phyloP scores from a whole-genome alignment of 116 monocot species.

The Papilionanthe hybrid region DNA sequence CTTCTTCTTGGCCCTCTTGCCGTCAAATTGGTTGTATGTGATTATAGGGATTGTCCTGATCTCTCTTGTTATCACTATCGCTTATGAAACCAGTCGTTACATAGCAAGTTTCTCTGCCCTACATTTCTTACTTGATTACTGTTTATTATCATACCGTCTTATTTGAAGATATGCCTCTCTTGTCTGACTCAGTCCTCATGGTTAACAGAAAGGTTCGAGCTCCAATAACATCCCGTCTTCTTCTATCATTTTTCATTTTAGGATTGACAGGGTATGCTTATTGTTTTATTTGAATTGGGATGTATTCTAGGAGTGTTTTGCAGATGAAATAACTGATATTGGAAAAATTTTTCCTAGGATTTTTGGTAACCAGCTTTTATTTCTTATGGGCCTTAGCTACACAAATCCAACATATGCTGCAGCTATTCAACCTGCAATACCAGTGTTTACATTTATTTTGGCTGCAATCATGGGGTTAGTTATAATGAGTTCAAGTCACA shows the following conservation, averaged over 20 bases:
- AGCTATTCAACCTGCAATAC: slow-evolving; percentile 82
- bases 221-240: slow-evolving; percentile 39
- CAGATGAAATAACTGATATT: slow-evolving; percentile 7
- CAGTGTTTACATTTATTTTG: slow-evolving; percentile 86
- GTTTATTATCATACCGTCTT: neutral
- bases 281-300: neutral
- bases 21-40: neutral
- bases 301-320: neutral
- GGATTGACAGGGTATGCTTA: slow-evolving; percentile 70
- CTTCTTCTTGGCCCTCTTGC: neutral
- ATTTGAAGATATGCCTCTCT: neutral
- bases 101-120: neutral
- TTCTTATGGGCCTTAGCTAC: slow-evolving; percentile 88
- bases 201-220: slow-evolving; percentile 34
- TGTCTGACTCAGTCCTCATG: slow-evolving; percentile 1
- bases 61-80: neutral
- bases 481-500: neutral
- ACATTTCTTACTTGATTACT: neutral
- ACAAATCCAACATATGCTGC: slow-evolving; percentile 92
- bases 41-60: neutral
- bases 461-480: slow-evolving; percentile 73
- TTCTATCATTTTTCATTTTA: slow-evolving; percentile 68
- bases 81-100: neutral
- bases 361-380: slow-evolving; percentile 88
- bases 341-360: slow-evolving; percentile 35